These are phyloP conservation scores for Kodamaea suecica DNA, from an alignment of 1,139 yeast genomes.

Conservation along the genomic window DNA sequence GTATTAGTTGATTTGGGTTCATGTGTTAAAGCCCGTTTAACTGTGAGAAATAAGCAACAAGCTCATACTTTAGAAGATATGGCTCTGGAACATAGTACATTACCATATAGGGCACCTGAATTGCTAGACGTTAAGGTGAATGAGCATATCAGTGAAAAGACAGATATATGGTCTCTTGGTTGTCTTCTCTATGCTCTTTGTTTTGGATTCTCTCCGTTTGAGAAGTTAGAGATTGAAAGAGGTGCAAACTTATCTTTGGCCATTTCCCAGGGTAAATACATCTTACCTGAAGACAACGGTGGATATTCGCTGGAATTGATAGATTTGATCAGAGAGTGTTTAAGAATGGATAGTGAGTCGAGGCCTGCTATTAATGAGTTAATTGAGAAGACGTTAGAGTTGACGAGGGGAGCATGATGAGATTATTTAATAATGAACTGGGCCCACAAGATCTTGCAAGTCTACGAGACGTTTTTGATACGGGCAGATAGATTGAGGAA, in stretches of 20 bases:
- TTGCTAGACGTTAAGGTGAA: constrained; percentile 72
- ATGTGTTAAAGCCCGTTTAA: constrained; percentile 60
- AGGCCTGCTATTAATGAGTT: constrained; percentile 66
- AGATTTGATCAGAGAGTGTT: constrained; percentile 55
- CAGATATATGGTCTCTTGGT: constrained; percentile 91
- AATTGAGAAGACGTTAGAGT: constrained; percentile 42
- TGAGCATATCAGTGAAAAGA: constrained; percentile 59
- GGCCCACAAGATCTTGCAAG: no score
- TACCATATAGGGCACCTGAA: constrained; percentile 91
- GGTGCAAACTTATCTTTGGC: constrained; percentile 85
- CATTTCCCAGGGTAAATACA: constrained; percentile 65
- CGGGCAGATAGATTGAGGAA: no score
- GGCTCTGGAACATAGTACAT: constrained; percentile 82
- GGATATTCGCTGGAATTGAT: constrained; percentile 55
- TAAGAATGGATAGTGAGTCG: constrained; percentile 53
- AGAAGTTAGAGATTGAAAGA: constrained; percentile 70
- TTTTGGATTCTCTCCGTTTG: constrained; percentile 84
- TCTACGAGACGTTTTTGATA: no score
- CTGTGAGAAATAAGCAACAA: constrained; percentile 58
- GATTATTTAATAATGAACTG: no score
- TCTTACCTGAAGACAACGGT: constrained; percentile 52
- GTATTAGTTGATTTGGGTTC: constrained; percentile 86
- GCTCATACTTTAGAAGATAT: constrained; percentile 76
- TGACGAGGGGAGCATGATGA: not conserved
- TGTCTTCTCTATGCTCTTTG: constrained; percentile 75